Conservation (phyloP, 441 rosid species). For the Gossypium schwendimanii region DNA sequence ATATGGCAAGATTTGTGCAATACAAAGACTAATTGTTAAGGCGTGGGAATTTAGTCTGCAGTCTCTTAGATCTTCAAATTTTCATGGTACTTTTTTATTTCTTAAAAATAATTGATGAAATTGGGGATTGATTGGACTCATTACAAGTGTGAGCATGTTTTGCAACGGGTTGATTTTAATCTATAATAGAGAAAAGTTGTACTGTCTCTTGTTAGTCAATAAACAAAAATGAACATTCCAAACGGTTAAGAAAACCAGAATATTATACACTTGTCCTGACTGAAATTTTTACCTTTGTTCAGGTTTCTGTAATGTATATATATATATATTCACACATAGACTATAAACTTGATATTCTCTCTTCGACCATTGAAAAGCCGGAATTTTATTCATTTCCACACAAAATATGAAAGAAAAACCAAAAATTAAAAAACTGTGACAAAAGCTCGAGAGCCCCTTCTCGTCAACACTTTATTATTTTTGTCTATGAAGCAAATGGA, state of each 20-base stretch:
- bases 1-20: slow-evolving; percentile 49
- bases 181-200: background rate
- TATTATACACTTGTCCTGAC: background rate
- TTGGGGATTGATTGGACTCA: background rate
- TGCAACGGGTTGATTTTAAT: background rate
- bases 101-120: background rate
- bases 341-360: slow-evolving; percentile 14
- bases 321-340: slow-evolving; percentile 15
- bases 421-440: background rate
- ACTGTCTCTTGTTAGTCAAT: background rate
- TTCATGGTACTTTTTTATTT: background rate
- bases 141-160: background rate
- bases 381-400: slow-evolving; percentile 12
- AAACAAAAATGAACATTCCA: background rate
- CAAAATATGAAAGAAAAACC: background rate
- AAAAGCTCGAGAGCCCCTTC: background rate
- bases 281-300: background rate
- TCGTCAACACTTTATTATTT: background rate
- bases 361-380: slow-evolving; percentile 5
- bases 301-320: background rate
- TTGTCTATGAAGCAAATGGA: slow-evolving; percentile 24
- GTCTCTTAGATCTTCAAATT: background rate
- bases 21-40: slow-evolving; percentile 39
- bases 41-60: background rate
- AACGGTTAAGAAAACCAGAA: background rate